A percentile compares a stretch with the other conserved stretches of the same genome.
These are phyloP conservation scores for Gautieria morchelliformis DNA, from an alignment of 768 basidiomycete species.

Conservation along the genomic window DNA sequence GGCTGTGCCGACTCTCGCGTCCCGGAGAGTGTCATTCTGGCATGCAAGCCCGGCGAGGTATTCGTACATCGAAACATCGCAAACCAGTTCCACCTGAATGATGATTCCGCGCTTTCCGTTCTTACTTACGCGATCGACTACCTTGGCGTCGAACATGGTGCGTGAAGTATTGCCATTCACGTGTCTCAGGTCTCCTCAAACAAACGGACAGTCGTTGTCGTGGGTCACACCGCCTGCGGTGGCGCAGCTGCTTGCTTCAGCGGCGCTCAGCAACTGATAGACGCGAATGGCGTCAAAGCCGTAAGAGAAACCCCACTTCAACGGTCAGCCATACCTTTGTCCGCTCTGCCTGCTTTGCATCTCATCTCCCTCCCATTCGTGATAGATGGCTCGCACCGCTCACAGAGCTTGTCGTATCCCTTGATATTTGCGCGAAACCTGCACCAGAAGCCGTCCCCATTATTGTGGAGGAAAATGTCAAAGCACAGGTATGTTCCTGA, in stretches of 20 bases:
- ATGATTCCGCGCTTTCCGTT: slow-evolving; percentile 63
- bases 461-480: slow-evolving; percentile 14
- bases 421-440: slow-evolving; percentile 3
- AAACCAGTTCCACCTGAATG: slow-evolving; percentile 70
- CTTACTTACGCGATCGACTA: slow-evolving; percentile 63
- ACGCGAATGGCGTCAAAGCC: not conserved
- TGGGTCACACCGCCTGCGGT: slow-evolving; percentile 79
- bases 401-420: slow-evolving; percentile 21
- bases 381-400: slow-evolving; percentile 26
- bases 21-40: slow-evolving; percentile 67
- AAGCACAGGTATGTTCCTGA: slow-evolving; percentile 8
- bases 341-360: not conserved
- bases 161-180: slow-evolving; percentile 17
- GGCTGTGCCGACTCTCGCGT: slow-evolving; percentile 82
- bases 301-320: slow-evolving; percentile 15
- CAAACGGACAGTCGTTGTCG: slow-evolving; percentile 54
- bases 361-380: slow-evolving; percentile 19
- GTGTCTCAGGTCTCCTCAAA: not conserved
- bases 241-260: slow-evolving; percentile 45
- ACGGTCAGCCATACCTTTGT: slow-evolving; percentile 5
- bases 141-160: slow-evolving; percentile 72
- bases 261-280: slow-evolving; percentile 2
- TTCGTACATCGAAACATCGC: slow-evolving; percentile 86
- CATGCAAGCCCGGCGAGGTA: slow-evolving; percentile 64
- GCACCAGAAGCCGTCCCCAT: not conserved